Evolutionary conservation across 1,284 basidiomycete genomes (phyloP), one percentile per base, ranked within the genome.

Genomic region (Rhodofomes roseus): DNA sequence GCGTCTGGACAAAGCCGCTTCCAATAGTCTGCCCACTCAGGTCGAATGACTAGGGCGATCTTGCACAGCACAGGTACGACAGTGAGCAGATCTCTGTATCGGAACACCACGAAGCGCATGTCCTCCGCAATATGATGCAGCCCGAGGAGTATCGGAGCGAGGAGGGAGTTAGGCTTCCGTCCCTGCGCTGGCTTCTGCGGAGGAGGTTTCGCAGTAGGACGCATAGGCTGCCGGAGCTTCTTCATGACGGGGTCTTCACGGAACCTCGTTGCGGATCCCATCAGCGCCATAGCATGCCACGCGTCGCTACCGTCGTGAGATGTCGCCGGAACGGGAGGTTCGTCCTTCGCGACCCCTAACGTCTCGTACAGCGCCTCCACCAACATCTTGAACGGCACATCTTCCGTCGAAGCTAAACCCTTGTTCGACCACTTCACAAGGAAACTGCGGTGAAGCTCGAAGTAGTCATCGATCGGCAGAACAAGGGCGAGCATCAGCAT

Each of bases 21-120:
- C 90, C 92, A 93, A 69, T 94, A 95, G 71, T 96, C 94, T 1
- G 84, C 82, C 92, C 94, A 97, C 67, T 93, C 91, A 0, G 82
- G 82, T 27, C 89, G 81, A 5, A 91, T 82, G 14, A 84, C 73
- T 8, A 79, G 68, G 2, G 90, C 89, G n/a, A 96, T 73, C 1
- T 79, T 77, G 59, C 86, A 84, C 7, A 96, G 79, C 11, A 94
- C 65, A 0, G 82, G 81, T 0, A 81, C 87, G 8, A 96, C 74
- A 27, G 75, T 75, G n/a, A 79, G 61, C n/a, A 95, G 73, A 1
- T 82, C 79, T 25, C 78, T 70, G 56, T 86, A 81, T 11, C 80
- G 76, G 59, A 80, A 75, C n/a, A 82, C 72, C 27, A 78, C 73
- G n/a, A 88, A 72, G 25, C 87, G 82, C 50, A 86, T 69, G 60